A percentile compares a stretch with the other conserved stretches of the same genome.
Evolutionary conservation across 2,329 filamentous ascomycete species (phyloP).

Genomic region (Talaromyces sp.): DNA sequence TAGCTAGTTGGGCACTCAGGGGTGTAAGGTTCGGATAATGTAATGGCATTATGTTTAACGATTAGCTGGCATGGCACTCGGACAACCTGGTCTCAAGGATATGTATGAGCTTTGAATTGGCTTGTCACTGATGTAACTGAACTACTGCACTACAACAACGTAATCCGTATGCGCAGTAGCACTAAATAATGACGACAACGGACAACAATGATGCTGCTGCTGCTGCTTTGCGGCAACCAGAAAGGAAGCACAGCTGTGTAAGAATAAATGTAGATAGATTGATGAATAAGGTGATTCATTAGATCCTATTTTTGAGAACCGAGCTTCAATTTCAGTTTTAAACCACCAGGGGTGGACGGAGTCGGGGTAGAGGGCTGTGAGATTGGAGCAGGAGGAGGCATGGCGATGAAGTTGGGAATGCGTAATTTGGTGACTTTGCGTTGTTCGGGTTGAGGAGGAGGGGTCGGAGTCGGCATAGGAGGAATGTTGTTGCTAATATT

Average conservation of each 20-base stretch:
- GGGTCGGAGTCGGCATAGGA: not conserved
- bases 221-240: not conserved
- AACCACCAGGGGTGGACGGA: constrained; percentile 29
- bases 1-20: too few relatives aligned
- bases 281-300: not conserved
- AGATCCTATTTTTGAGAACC: constrained; percentile 28
- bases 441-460: constrained; percentile 16
- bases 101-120: not conserved
- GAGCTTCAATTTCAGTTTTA: constrained; percentile 42
- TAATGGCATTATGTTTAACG: too few relatives aligned
- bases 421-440: constrained; percentile 28
- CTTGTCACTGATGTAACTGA: not conserved
- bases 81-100: not conserved
- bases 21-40: too few relatives aligned
- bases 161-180: not conserved
- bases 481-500: constrained; percentile 17
- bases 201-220: not conserved
- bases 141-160: not conserved
- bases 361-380: constrained; percentile 25
- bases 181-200: not conserved
- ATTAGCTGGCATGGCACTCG: too few relatives aligned
- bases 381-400: constrained; percentile 26
- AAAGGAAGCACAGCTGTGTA: not conserved
- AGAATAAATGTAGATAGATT: not conserved
- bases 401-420: constrained; percentile 29